These are phyloP conservation scores for Tylopilus subfusipes DNA, from an alignment of 768 basidiomycete genomes.

Conservation along the genomic window DNA sequence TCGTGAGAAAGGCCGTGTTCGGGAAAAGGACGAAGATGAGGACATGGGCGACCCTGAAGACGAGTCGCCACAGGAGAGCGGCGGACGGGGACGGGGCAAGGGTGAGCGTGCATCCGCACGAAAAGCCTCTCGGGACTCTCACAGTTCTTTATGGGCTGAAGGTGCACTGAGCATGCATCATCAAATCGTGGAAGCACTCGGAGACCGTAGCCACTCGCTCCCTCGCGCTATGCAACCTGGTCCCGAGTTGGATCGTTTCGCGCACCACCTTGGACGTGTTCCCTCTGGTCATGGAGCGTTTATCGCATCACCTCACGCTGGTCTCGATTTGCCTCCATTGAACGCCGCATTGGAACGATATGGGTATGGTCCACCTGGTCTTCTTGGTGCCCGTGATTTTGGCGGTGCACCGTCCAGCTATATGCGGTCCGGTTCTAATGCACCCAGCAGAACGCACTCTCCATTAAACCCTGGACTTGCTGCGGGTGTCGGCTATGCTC, in stretches of 20 bases:
- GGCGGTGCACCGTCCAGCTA: slow-evolving; percentile 50
- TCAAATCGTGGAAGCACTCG: slow-evolving; percentile 34
- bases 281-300: slow-evolving; percentile 35
- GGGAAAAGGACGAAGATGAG: slow-evolving; percentile 44
- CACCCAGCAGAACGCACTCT: slow-evolving; percentile 71
- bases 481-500: slow-evolving; percentile 39
- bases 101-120: slow-evolving; percentile 37
- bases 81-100: slow-evolving; percentile 34
- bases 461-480: slow-evolving; percentile 52
- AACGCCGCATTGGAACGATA: slow-evolving; percentile 40
- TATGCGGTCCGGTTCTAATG: slow-evolving; percentile 59
- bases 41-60: slow-evolving; percentile 46
- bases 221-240: slow-evolving; percentile 31
- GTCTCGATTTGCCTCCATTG: slow-evolving; percentile 64
- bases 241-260: slow-evolving; percentile 31
- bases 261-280: slow-evolving; percentile 34
- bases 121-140: slow-evolving; percentile 35
- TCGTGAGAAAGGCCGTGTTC: slow-evolving; percentile 36
- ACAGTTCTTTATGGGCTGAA: slow-evolving; percentile 32
- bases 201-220: slow-evolving; percentile 33
- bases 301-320: slow-evolving; percentile 38
- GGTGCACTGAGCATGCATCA: slow-evolving; percentile 35
- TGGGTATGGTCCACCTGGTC: slow-evolving; percentile 36
- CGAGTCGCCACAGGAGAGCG: slow-evolving; percentile 30
- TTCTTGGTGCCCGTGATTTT: slow-evolving; percentile 32